Conservation (phyloP, 2,329 filamentous ascomycete genomes). For the Phyllosticta ampelicida region DNA sequence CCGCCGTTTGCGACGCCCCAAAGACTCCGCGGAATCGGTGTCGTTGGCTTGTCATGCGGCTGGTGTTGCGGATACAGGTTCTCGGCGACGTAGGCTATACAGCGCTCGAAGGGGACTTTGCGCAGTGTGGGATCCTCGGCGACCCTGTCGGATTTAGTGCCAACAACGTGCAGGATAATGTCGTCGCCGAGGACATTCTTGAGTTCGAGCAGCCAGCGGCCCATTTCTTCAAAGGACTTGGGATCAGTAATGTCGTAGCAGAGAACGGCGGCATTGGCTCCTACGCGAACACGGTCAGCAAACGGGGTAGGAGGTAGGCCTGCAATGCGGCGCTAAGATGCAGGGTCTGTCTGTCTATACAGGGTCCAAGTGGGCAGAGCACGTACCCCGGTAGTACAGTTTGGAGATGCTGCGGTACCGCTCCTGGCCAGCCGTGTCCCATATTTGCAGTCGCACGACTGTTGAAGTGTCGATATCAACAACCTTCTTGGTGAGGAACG, state of each 20-base stretch:
- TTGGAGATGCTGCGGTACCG: conserved; percentile 89
- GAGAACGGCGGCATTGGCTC: conserved; percentile 84
- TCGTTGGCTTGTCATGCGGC: conserved; percentile 10
- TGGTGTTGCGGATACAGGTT: conserved; percentile 44
- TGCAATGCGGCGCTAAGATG: conserved; percentile 2
- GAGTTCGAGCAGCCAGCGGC: conserved; percentile 77
- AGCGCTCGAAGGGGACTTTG: conserved; percentile 86
- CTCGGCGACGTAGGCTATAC: conserved; percentile 91
- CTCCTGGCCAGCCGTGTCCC: conserved; percentile 95
- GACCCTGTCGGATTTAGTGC: conserved; percentile 69
- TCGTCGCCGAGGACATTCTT: conserved; percentile 65
- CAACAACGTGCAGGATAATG: conserved; percentile 86
- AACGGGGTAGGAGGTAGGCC: not conserved
- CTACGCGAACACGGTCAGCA: conserved; percentile 26
- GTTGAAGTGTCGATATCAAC: conserved; percentile 74
- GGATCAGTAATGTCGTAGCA: conserved; percentile 92
- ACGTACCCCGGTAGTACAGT: conserved; percentile 69
- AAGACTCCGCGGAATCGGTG: conserved; percentile 13
- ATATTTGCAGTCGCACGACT: conserved; percentile 83
- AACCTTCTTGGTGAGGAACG: conserved; percentile 55
- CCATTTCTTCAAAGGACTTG: conserved; percentile 82
- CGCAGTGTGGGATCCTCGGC: conserved; percentile 67
- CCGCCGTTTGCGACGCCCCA: conserved; percentile 17
- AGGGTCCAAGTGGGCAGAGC: not conserved
- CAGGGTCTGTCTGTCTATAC: conserved; percentile 1